Conservation (phyloP, 306 rosid genomes). For the Mucuna pruriens region DNA sequence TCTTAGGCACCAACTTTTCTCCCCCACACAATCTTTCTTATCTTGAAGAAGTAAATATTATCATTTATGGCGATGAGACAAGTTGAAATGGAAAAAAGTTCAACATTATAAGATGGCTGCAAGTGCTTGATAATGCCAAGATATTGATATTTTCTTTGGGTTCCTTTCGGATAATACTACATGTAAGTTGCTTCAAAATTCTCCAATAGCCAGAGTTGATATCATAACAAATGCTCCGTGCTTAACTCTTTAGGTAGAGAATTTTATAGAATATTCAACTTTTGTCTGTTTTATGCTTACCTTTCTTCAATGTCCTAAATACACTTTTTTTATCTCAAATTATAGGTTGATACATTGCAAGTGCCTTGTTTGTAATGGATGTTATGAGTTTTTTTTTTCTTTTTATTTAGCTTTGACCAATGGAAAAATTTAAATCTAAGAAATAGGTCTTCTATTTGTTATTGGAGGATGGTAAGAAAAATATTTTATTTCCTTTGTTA, state of each 20-base stretch:
- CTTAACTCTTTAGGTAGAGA: neutral
- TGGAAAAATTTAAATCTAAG: neutral
- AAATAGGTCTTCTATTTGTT: neutral
- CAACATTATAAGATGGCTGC: no score
- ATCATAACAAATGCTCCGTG: neutral
- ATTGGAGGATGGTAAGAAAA: neutral
- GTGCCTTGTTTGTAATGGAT: neutral
- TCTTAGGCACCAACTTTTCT: neutral
- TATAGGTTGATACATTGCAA: no score
- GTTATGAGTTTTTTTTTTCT: neutral
- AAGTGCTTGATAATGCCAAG: neutral
- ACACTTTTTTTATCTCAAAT: no score
- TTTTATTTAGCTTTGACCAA: neutral
- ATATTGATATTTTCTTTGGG: neutral
- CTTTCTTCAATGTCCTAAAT: neutral
- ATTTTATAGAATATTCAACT: no score
- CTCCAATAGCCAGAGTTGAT: neutral
- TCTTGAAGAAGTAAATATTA: neutral
- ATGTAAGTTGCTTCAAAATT: neutral
- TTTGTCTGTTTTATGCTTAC: neutral
- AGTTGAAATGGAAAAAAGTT: neutral
- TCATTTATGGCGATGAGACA: no score
- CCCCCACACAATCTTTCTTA: neutral
- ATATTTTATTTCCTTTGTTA: neutral
- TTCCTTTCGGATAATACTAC: neutral